Base-by-base conservation (phyloP, 1,284 basidiomycete species). In the Coniferiporia sulphurascens region DNA sequence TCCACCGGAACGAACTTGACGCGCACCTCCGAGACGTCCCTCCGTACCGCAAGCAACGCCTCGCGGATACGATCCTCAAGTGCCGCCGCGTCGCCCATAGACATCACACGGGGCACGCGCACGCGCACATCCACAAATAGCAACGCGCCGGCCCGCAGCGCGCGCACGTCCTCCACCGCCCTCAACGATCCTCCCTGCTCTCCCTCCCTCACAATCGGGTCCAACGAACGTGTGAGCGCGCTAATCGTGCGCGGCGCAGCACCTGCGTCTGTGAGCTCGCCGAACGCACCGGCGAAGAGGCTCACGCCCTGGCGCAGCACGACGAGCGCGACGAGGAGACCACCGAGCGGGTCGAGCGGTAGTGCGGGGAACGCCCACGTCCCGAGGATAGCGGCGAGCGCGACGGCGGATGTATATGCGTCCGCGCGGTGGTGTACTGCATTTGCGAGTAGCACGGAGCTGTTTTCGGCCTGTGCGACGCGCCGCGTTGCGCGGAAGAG, bases 351-450 rank as follows among this genome's bases (percentile, higher is more conserved):
- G 71, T 99, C 96, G 34, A 98, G 79, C 32, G 93, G 92, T 63
- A 94, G 77, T n/a, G 90, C 81, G 12, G 94, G 90, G 68, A 90
- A 85, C 62, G 85, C 80, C 80, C 87, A 92, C 4, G 87, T 91
- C 8, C 95, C 95, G 34, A 95, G 72, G 67, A 98, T 98, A 15
- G 94, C 94, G 44, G 88, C 81, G 55, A 97, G 81, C 17, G 94
- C 93, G 52, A 98, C 93, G 52, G 88, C 68, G 65, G 91, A 93
- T 3, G 93, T 93, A 69, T 94, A 93, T 15, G 93, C 93, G 71
- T 99, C 96, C 62, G 91, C 94, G 34, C 96, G 85, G 73, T 99
- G 97, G 72, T 99, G 91, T 57, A 94, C 81, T 7, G 93, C 95
- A 69, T 97, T 97, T 21, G 95, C 95, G 45, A 91, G 79, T 48